Evolutionary conservation across 2,329 filamentous ascomycete genomes (phyloP), one percentile per base, ranked within the genome.

Genomic region (Talaromyces sp.): DNA sequence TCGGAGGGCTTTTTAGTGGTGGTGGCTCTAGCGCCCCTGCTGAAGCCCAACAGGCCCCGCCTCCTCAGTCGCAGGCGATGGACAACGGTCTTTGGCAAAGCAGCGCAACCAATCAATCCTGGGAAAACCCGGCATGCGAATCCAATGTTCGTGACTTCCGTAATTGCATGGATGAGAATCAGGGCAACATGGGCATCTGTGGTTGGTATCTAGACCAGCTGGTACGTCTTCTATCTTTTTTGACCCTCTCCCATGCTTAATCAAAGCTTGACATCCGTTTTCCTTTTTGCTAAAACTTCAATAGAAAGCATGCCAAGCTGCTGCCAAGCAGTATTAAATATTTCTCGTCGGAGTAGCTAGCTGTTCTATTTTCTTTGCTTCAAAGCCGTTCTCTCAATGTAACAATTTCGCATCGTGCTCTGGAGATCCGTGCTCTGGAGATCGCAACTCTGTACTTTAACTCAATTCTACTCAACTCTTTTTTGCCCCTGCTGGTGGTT

Each of bases 191-290:
- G 88, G 87, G 88, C 71, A 95, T 97, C 71, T 99, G 94, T 80
- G 89, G 89, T 64, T 99, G 93, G 92, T 99, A 99, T 76, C 80
- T 99, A 67, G 94, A 99, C 75, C 93, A 99, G 84, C 82, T 99
- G 76, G 77, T 79, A 75, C 49, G 72, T 68, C 45, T 22, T 47
- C n/a, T n/a, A n/a, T n/a, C n/a, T n/a, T n/a, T n/a, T n/a, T n/a
- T n/a, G n/a, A n/a, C n/a, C n/a, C n/a, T n/a, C n/a, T n/a, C n/a
- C n/a, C n/a, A n/a, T n/a, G n/a, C n/a, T n/a, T n/a, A n/a, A n/a
- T n/a, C n/a, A n/a, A n/a, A n/a, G n/a, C n/a, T 41, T 35, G 2
- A 35, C 5, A n/a, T 35, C n/a, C n/a, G 33, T 14, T 5, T 35
- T n/a, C 13, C 24, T 36, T 5, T n/a, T 36, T 44, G 54, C 66